Evolutionary conservation across 768 basidiomycete species (phyloP), one percentile per base, ranked within the genome.

Genomic region (Suillus lakei): DNA sequence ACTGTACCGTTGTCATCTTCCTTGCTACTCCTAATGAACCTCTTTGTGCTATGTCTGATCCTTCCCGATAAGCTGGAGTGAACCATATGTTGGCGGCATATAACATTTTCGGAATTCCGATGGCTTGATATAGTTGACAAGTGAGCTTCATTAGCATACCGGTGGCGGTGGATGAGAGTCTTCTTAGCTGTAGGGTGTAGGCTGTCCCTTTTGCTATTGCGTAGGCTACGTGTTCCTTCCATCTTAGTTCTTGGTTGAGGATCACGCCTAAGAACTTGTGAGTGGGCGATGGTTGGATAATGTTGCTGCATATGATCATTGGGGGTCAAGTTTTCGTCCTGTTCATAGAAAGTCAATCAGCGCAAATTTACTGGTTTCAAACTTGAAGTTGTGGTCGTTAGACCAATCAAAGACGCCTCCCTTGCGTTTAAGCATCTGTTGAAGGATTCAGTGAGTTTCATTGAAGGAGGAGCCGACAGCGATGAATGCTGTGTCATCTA

Each of bases 51-150:
- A 7, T 56, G 21, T 7, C 26, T 2, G 18, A 30, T 5, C n/a
- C 28, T 6, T 1, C 1, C 1, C 36, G 53, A 43, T 48, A 30
- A 0, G 61, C 62, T 13, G 74, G 75, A 3, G 61, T 67, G 64
- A 71, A 75, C 72, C 71, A 76, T 0, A 73, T 58, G 36, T 75
- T 73, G 0, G 68, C 60, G 3, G 32, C 32, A 6, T 32, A 32
- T 32, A 32, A 6, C 32, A 32, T 32, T 32, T 32, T 32, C 32
- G 32, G 36, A 9, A 38, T 59, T 0, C 68, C 73, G 0, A 76
- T 72, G 5, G 73, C 67, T 1, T 67, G 41, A 63, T 74, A 78
- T 0, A 78, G 74, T 18, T 63, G 68, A 13, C 60, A 26, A 62
- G 72, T 72, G 8, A 69, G 65, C 28, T 63, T 65, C 6, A 61